Base-by-base conservation (phyloP, 768 basidiomycete genomes). In the Trametes maxima region DNA sequence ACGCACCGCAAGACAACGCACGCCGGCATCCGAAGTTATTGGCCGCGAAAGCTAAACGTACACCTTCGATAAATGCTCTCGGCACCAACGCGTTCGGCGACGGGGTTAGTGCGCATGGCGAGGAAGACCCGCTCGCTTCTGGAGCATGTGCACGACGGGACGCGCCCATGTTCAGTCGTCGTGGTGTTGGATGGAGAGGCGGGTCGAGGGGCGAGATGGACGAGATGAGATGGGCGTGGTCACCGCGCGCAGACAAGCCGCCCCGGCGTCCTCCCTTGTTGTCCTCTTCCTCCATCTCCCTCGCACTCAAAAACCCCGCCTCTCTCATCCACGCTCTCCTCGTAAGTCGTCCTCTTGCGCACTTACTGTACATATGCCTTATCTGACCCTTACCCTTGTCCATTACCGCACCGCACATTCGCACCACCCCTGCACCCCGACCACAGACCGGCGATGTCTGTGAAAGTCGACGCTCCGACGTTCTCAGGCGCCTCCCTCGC, bases 381-480 rank as follows among this genome's bases (percentile, higher is more conserved):
- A 36, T 50, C 35, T 37, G 25, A 39, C 37, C n/a, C n/a, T n/a
- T n/a, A 8, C 21, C 48, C 44, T 10, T 35, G 16, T 13, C 37
- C 47, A n/a, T n/a, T n/a, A 8, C 28, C 28, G 28, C 8, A 33
- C 28, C 28, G 28, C 28, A 33, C 35, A 13, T 24, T n/a, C n/a
- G n/a, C n/a, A n/a, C 40, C n/a, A 35, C 42, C 5, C 43, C 54
- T n/a, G 33, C 19, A 4, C 51, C 22, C 44, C 46, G 21, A 16
- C 48, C 35, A 13, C 35, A n/a, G 33, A 48, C 54, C 0, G 62
- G 42, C 63, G 54, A 74, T 75, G 74, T 65, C 71, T 57, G 74
- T 74, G 63, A 85, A 83, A 76, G 72, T 79, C 73, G 85, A 88
- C 73, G 81, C 80, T 69, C 81, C 80, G 59, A 83, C 80, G 25